Conservation (phyloP, 352 stramenopile species). For the Pythium biforme region DNA sequence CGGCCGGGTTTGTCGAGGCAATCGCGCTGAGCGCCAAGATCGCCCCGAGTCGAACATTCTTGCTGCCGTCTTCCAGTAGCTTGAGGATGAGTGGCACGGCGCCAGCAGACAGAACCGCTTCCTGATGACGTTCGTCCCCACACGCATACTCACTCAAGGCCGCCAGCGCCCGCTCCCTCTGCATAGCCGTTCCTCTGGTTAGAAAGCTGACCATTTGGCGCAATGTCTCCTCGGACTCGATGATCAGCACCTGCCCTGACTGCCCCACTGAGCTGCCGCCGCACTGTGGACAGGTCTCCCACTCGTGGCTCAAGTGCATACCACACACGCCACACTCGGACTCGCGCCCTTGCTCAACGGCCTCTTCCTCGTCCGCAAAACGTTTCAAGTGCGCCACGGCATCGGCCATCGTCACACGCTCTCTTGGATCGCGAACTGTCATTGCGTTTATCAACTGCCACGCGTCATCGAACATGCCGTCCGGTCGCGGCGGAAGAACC, state of each 20-base stretch:
- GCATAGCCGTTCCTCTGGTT: background rate
- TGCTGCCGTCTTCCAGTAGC: background rate
- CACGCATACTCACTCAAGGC: background rate
- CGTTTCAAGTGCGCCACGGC: background rate
- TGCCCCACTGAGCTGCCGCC: too few species aligned
- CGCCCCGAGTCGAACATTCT: background rate
- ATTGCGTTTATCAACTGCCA: background rate
- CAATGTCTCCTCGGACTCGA: background rate
- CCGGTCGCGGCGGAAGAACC: too few species aligned
- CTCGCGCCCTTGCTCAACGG: background rate
- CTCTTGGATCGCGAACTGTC: background rate
- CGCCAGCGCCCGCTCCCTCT: background rate
- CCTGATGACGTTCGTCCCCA: background rate
- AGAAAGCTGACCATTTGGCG: background rate
- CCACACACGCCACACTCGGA: background rate
- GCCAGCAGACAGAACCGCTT: background rate
- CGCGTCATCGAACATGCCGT: too few species aligned
- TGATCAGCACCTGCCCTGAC: background rate
- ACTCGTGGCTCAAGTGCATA: too few species aligned
- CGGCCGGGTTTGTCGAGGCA: background rate
- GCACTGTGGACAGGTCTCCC: too few species aligned
- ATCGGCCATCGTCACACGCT: background rate
- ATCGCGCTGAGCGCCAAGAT: background rate
- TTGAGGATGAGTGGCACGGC: background rate
- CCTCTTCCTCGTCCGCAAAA: constrained; percentile 5